Base-by-base conservation (phyloP, 768 basidiomycete species). In the Boletus vermiculosoides region DNA sequence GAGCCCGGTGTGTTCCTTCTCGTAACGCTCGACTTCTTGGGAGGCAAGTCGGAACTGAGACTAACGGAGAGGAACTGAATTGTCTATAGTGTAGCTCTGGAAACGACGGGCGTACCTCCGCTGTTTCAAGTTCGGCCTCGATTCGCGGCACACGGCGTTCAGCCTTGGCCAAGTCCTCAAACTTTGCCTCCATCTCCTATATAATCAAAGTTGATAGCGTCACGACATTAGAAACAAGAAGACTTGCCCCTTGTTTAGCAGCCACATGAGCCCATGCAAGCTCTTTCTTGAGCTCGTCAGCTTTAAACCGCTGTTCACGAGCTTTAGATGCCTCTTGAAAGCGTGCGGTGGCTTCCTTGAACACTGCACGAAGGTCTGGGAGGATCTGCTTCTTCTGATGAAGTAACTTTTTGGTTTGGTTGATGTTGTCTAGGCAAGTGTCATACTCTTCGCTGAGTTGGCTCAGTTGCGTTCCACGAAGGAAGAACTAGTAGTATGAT, bases 381-480 rank as follows among this genome's bases (percentile, higher is more conserved):
- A 98, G 70, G 45, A 84, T 82, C 57, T 91, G 85, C 52, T 82
- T 80, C 76, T 94, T 94, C 65, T 84, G 82, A 20, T 77, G 73
- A 40, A 92, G 81, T 33, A 87, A 74, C 59, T 82, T 85, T 56
- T 78, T 75, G 11, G 90, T 90, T 60, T 83, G 80, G 37, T 78
- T 79, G 63, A 92, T 88, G 65, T 93, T 90, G 50, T 85, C 77
- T 18, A 85, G 72, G 60, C 92, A 89, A 0, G 79, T 77, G 34
- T 89, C 84, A 66, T 99, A 99, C 69, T 95, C 92, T 20, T 92
- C 86, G 4, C 82, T 84, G 45, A 99, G 86, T 64, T 96, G 90
- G 36, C 84, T 82, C 16, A 99, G 83, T 63, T 94, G 92, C 0
- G 97, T 98, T 16, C 97, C 97, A 36, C 86, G 83, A 34, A 98